Base-by-base conservation (phyloP, 192 early-diverging fungal species). In the Coemansia sp. region DNA sequence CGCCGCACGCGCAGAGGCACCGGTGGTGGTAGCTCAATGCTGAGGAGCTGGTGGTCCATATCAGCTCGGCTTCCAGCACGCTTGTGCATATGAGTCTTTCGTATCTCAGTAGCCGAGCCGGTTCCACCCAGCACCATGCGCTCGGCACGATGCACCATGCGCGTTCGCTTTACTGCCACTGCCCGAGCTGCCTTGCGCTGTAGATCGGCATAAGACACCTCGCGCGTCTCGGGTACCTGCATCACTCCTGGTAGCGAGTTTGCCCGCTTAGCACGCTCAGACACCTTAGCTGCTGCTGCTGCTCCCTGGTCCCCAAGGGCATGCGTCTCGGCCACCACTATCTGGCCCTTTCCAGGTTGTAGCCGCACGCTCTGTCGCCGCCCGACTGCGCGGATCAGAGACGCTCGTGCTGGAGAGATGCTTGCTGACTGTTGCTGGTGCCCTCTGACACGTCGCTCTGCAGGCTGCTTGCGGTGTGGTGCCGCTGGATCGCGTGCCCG, bases 1-100 rank as follows among this genome's bases (percentile, higher is more conserved):
- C 73, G 72, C 17, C 78, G 65, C 65, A 81, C 78, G 15, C 78
- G 72, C 62, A 81, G 62, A n/a, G 78, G 78, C 56, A 81, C 78
- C 0, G 78, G 78, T 55, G 78, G 78, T 19, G 78, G 78, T 42
- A 81, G 73, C 64, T 81, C 73, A 0, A 72, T 58, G 15, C 50
- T 54, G 15, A 81, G 58, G 18, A 81, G 73, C 65, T 72, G 76
- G 63, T 56, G 65, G 60, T 80, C 71, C 67, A 80, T 67, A 57
- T 80, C 76, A 9, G 62, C 57, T 18, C 76, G 76, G 46, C 71
- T 73, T 33, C 56, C 70, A 0, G 64, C 66, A 24, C 76, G 70
- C 26, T 46, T 53, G 27, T 75, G 72, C 10, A 52, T 53, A 24
- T 58, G 64, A 12, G 57, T 61, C 58, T 46, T 53, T 40, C 56